Base-by-base conservation (phyloP, 345 rosid genomes). In the Balakata baccata region DNA sequence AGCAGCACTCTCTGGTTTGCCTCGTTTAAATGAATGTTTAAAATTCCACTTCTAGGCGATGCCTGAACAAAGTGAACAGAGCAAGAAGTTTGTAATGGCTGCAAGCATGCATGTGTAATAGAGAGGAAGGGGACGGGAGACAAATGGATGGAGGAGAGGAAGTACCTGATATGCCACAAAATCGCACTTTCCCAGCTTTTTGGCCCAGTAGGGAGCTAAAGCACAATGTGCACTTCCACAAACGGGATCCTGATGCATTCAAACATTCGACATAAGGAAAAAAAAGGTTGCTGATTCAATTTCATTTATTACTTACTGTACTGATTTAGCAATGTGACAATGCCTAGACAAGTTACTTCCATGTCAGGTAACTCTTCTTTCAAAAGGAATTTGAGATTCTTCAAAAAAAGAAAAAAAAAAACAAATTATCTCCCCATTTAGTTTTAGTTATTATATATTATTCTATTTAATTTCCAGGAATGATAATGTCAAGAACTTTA, bases 171-270 rank as follows among this genome's bases (percentile, higher is more conserved):
- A 84, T 25, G 97, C 98, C 65, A 78, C 46, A 38, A 89, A 76
- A 63, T 90, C 89, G 45, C 64, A 77, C 53, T 92, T 92, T 53
- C 87, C 86, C 64, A 90, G 83, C 83, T 89, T 90, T 51, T 82
- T 59, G 72, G 82, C 82, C 97, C 97, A 93, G 69, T 90, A 91
- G 22, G 81, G 69, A 66, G 90, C 92, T 71, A 93, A 71, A 53
- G 90, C 84, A 83, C 98, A 91, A 69, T 90, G 87, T 13, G 94
- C 96, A 75, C 91, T 86, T 43, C 98, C 96, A 67, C 86, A 79
- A 45, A 89, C 96, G 54, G 92, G 94, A 80, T 91, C 97, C 98
- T 93, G 83, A 46, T 68, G 10, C 1, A 43, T 10, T 6, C 10
- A 43, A 43, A 43, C 10, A 43, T 43, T 7, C 7, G 10, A 43